phyloP scores from a whole-genome alignment of 2,329 filamentous ascomycete genomes.

The Curvularia sp. region DNA sequence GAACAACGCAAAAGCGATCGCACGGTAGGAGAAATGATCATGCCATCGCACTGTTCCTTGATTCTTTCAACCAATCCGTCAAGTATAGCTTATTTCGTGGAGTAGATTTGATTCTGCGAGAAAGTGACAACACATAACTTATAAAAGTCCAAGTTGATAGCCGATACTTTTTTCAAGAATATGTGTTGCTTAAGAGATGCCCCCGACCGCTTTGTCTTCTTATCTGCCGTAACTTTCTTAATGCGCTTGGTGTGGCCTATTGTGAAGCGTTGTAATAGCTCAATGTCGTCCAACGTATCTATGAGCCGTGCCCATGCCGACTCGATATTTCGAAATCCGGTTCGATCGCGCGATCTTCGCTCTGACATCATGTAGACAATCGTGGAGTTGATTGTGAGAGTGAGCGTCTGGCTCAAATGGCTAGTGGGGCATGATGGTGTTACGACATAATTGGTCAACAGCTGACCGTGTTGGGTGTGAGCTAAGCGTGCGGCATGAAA shows the following conservation, averaged over 20 bases:
- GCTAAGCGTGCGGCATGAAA: conserved; percentile 1
- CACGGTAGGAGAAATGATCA: background rate
- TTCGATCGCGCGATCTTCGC: background rate
- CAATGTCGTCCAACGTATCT: background rate
- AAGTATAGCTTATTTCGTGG: background rate
- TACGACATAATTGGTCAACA: background rate
- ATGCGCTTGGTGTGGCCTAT: background rate
- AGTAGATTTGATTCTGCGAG: background rate
- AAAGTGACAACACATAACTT: conserved; percentile 4
- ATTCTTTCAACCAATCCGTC: conserved; percentile 1
- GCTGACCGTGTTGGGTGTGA: background rate
- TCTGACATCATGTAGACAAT: background rate
- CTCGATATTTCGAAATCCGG: background rate
- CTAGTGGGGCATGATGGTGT: background rate
- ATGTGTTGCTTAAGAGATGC: background rate
- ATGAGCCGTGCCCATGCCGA: background rate
- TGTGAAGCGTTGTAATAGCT: background rate
- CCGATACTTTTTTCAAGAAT: background rate
- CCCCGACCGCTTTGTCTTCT: background rate
- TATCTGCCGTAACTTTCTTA: conserved; percentile 1
- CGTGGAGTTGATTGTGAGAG: conserved; percentile 4
- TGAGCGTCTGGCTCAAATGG: background rate
- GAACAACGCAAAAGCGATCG: background rate
- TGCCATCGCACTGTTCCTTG: background rate
- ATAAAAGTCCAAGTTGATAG: background rate